Evolutionary conservation across 768 basidiomycete genomes (phyloP), one percentile per base, ranked within the genome.

Genomic region (Russula virescens): DNA sequence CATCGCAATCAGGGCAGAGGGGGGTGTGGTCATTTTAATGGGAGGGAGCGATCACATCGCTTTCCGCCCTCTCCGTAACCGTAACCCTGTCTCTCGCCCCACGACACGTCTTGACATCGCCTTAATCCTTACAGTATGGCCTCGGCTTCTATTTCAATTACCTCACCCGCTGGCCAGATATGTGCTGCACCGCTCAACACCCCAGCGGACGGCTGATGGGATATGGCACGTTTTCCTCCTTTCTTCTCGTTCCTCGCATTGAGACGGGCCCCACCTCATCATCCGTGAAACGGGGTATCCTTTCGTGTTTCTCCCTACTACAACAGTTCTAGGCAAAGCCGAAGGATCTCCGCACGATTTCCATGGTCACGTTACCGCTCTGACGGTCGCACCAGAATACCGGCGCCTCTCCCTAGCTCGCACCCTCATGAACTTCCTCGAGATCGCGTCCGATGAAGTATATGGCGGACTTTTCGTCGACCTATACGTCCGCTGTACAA

Each of bases 291-390:
- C 13, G 38, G 5, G 0, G 28, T 19, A 3, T 18, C 1, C 38
- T 14, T 38, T 38, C 2, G 10, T 38, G 38, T 38, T 11, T 38
- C 16, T 38, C 16, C 42, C 5, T 43, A 43, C 38, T 2, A 35
- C 34, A 19, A 16, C 46, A 98, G 97, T 98, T 68, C 80, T 99
- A 55, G 94, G 94, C 26, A 99, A 98, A 70, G 92, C 94, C 1
- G 94, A 97, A 73, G 94, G 94, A 2, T 65, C 73, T 6, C 77
- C 79, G 0, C 61, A 74, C 1, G 94, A 95, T 69, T 93, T 89
- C 85, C 93, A 94, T 69, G 96, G 94, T 0, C 97, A 98, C 70
- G 87, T 98, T 69, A 98, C 96, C 0, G 95, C 95, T 0, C 78
- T 99, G 54, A 93, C 94, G 6, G 94, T 99, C 58, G 90, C 94